Evolutionary conservation across 305 asterid genomes (phyloP), one percentile per base, ranked within the genome.

Genomic region (Ilex paraguariensis): DNA sequence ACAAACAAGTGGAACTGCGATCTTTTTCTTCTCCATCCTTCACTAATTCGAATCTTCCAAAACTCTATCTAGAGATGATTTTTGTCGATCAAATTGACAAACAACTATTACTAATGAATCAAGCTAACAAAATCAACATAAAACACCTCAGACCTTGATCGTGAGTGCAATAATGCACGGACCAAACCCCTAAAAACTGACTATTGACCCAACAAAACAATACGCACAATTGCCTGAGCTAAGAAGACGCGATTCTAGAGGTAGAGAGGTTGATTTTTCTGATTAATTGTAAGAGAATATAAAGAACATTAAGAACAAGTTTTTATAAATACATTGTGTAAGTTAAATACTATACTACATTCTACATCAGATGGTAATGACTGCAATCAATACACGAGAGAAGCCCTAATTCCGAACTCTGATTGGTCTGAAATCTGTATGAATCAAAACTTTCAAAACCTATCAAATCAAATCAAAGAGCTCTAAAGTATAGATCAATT

Each of bases 21-120:
- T 82, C 70, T 88, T 92, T 83, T 89, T 92, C 91, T 89, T 92
- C 67, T 92, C 98, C 98, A 92, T 92, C 64, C 62, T 49, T 45
- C 60, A 60, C 28, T 21, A 21, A 21, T 1, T 21, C 28, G 28
- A 21, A 21, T 21, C 28, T 21, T 21, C 28, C 28, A 21, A 21
- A 21, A 21, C 28, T 21, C 28, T 21, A 21, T 1, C 28, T 21
- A 21, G 28, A 21, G 28, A 21, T 21, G 28, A 21, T 21, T 0
- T 21, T 21, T 21, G 28, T 21, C 28, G 1, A 21, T 21, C 28
- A 21, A 21, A 21, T 21, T 21, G 28, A 21, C 28, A 21, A 21
- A 21, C 28, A 21, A 21, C 28, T 21, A 1, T 21, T 21, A 21
- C 28, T 21, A 21, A 21, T 64, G 52, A 16, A 39, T 31, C 50